Base-by-base conservation (phyloP, 163 green algal species). In the Scenedesmus sp. region DNA sequence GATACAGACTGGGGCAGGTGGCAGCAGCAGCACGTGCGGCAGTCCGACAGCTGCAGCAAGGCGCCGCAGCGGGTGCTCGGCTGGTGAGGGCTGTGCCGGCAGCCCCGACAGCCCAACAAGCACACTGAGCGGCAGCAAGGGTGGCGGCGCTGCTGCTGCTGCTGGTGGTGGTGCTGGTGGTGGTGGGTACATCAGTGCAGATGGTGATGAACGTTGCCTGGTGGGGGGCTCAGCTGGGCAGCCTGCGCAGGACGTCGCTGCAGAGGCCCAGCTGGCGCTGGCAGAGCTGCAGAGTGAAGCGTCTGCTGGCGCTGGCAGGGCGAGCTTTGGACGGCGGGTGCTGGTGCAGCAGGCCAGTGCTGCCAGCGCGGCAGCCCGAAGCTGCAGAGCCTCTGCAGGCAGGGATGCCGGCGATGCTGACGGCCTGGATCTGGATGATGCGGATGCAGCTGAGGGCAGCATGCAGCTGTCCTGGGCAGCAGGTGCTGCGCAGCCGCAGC, bases 11-110 rank as follows among this genome's bases (percentile, higher is more conserved):
- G 49, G n/a, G 30, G 30, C 18, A 12, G 46, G 46, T 10, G 12
- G 13, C 9, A 86, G 46, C 81, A 76, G 65, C 65, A 76, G 81
- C 44, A 83, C 10, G 30, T 85, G 81, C 49, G 43, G 49, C 81
- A 70, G 81, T 40, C 46, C 42, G 35, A 44, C 46, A 49, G 81
- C 46, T 73, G 44, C 46, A 86, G 30, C 30, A n/a, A 76, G 65
- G 30, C 26, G 65, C 7, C 30, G 65, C 30, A 40, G 30, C 4
- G 30, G 30, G 5, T 76, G 65, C 30, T 76, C 65, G 3, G 37
- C 65, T 76, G 65, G 65, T 37, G 65, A 30, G 5, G 65, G 30
- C 30, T 20, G 30, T 76, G 7, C 65, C 18, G 30, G 65, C 65
- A 76, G 65, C 30, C 65, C 65, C 40, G 65, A 76, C 65, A 40